These are phyloP conservation scores for Aspergillus kassunensis DNA, from an alignment of 495 filamentous ascomycete species.

Conservation along the genomic window DNA sequence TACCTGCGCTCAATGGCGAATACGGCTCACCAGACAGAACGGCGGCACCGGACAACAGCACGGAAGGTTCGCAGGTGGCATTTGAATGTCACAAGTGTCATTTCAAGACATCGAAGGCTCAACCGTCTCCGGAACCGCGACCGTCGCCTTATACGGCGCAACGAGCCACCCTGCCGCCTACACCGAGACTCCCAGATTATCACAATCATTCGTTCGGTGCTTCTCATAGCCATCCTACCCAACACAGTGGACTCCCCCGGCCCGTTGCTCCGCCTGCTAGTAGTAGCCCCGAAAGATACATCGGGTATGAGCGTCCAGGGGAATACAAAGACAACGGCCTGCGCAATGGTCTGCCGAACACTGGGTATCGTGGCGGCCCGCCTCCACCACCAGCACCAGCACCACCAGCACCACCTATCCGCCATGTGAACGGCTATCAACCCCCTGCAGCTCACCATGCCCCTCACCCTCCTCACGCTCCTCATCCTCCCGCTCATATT, in stretches of 20 bases:
- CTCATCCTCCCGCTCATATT: conserved; percentile 42
- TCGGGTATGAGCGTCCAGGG: conserved; percentile 35
- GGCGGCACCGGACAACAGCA: conserved; percentile 7
- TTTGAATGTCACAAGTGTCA: conserved; percentile 54
- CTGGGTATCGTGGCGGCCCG: conserved; percentile 26
- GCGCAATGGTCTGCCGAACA: conserved; percentile 35
- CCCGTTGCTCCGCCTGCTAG: conserved; percentile 30
- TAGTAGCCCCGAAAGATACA: conserved; percentile 26
- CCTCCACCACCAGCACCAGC: conserved; percentile 17
- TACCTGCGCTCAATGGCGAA: conserved; percentile 33
- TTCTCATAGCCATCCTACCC: conserved; percentile 33
- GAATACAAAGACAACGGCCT: conserved; percentile 23
- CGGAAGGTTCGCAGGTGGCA: conserved; percentile 12
- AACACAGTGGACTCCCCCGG: conserved; percentile 29
- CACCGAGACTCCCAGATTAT: conserved; percentile 31
- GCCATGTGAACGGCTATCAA: conserved; percentile 33
- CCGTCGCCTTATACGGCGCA: conserved; percentile 34
- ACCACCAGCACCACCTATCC: conserved; percentile 17
- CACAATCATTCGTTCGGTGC: conserved; percentile 26
- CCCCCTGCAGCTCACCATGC: conserved; percentile 24
- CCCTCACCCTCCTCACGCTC: conserved; percentile 27
- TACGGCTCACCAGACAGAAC: conserved; percentile 10
- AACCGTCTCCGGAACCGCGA: conserved; percentile 34
- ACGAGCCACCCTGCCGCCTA: conserved; percentile 32
- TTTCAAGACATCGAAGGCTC: conserved; percentile 36